These are phyloP conservation scores for Cryphonectria radicalis DNA, from an alignment of 2,329 filamentous ascomycete species.

Conservation along the genomic window DNA sequence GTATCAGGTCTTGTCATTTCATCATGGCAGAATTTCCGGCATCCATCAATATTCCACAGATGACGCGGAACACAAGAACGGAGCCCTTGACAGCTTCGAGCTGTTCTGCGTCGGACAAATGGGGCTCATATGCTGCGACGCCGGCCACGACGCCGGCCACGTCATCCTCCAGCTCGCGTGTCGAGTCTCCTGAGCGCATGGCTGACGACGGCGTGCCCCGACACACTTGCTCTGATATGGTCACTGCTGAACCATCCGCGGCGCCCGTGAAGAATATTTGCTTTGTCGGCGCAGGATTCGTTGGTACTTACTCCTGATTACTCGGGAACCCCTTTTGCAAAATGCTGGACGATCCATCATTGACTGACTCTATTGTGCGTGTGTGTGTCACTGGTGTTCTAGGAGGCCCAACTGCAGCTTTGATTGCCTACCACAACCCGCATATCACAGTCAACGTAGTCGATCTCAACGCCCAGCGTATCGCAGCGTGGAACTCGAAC, in stretches of 20 bases:
- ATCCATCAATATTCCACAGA: conserved; percentile 8
- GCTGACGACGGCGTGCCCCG: background rate
- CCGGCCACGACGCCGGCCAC: conserved; percentile 34
- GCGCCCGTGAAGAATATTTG: conserved; percentile 48
- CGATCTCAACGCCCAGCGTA: conserved; percentile 57
- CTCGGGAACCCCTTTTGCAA: background rate
- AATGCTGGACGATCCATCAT: background rate
- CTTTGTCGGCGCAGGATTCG: conserved; percentile 63
- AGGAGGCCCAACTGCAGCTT: conserved; percentile 64
- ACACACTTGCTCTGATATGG: conserved; percentile 15
- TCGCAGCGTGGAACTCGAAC: conserved; percentile 61
- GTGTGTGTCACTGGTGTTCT: background rate
- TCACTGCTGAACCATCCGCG: conserved; percentile 10
- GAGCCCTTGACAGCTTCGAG: conserved; percentile 28
- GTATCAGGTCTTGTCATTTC: background rate
- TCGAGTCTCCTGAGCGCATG: conserved; percentile 35
- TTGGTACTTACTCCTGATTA: conserved; percentile 47
- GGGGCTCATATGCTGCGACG: conserved; percentile 27
- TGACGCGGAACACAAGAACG: conserved; percentile 28
- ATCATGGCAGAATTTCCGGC: conserved; percentile 14
- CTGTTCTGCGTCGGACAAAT: conserved; percentile 17
- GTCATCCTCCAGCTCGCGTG: conserved; percentile 34
- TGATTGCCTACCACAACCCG: conserved; percentile 63
- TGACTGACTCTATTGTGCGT: too few relatives aligned
- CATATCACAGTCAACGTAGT: conserved; percentile 62